Base-by-base conservation (phyloP, 768 basidiomycete species). In the Mrakia frigida region DNA sequence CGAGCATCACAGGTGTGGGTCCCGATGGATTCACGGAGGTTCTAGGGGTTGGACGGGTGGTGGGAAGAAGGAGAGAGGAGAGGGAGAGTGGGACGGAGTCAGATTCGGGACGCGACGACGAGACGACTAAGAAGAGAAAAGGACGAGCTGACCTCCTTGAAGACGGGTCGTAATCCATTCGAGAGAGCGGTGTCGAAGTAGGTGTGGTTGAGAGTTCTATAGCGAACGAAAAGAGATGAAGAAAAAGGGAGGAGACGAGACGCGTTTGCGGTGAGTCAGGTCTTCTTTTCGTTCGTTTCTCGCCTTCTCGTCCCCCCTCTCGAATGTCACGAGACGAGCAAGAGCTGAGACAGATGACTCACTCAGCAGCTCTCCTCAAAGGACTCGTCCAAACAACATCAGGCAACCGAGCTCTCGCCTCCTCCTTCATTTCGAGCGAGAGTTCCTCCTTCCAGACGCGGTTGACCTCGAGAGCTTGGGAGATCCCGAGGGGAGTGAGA, bases 371-470 rank as follows among this genome's bases (percentile, higher is more conserved):
- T 23, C 71, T 41, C 33, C 50, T n/a, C 35, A 72, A 31, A 31
- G 71, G 71, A 60, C 71, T 72, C 31, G 71, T 56, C 71, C 71
- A 72, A 59, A 72, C 21, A 25, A 39, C 59, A 25, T 28, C 71
- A 13, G 71, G 71, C 4, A 72, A 31, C 13, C 23, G 50, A 16
- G 71, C 23, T 25, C 56, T 46, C 43, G 70, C 52, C 25, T 21
- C 6, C 46, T 5, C 39, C 6, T 11, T 10, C 1, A 37, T 21
- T 3, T 68, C 65, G 37, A 72, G 50, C 50, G 71, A 50, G 13
- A 72, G 71, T 31, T 72, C 71, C 43, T 72, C 71, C 35, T 72
- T 50, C 71, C 71, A 72, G 21, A 72, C 71, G n/a, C 53, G 37
- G 53, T 72, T 72, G n/a, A 72, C 71, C 23, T 53, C 53, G n/a